These are phyloP conservation scores for Brassica juncea DNA, from an alignment of 345 rosid genomes.

Conservation along the genomic window DNA sequence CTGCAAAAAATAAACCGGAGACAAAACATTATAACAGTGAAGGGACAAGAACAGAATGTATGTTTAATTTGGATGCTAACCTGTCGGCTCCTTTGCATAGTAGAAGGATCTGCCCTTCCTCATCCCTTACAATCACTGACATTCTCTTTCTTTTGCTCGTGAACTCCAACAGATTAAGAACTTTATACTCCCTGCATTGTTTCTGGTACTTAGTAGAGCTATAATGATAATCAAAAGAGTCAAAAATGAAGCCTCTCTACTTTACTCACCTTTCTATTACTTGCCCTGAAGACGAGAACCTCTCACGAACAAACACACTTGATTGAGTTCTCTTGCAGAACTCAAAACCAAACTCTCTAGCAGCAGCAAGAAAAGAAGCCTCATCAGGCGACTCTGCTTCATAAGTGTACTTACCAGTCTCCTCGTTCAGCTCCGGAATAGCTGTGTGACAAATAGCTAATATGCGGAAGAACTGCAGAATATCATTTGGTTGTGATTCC, in stretches of 20 bases:
- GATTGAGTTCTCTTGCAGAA: conserved; percentile 83
- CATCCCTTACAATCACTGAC: conserved; percentile 83
- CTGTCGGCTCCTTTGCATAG: conserved; percentile 99
- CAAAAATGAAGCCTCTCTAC: conserved; percentile 4
- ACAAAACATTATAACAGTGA: neutral
- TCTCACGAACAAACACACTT: conserved; percentile 72
- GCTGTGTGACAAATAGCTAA: conserved; percentile 95
- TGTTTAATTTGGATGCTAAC: conserved; percentile 47
- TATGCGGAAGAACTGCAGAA: conserved; percentile 71
- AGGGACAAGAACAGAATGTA: neutral
- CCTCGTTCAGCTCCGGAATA: conserved; percentile 87
- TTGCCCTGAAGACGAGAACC: conserved; percentile 52
- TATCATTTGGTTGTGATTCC: conserved; percentile 61
- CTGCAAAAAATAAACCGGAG: conserved; percentile 46
- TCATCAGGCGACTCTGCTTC: conserved; percentile 99
- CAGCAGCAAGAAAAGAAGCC: conserved; percentile 91
- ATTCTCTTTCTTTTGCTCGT: conserved; percentile 97
- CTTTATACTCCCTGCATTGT: conserved; percentile 81
- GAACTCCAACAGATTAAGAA: conserved; percentile 87
- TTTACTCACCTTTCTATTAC: conserved; percentile 68
- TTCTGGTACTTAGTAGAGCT: conserved; percentile 4
- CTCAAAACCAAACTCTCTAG: conserved; percentile 97
- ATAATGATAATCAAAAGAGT: neutral
- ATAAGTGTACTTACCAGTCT: conserved; percentile 63
- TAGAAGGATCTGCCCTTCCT: conserved; percentile 78